Evolutionary conservation across 139 green algal genomes (phyloP).

Genomic region (Raphidocelis subcapitata): DNA sequence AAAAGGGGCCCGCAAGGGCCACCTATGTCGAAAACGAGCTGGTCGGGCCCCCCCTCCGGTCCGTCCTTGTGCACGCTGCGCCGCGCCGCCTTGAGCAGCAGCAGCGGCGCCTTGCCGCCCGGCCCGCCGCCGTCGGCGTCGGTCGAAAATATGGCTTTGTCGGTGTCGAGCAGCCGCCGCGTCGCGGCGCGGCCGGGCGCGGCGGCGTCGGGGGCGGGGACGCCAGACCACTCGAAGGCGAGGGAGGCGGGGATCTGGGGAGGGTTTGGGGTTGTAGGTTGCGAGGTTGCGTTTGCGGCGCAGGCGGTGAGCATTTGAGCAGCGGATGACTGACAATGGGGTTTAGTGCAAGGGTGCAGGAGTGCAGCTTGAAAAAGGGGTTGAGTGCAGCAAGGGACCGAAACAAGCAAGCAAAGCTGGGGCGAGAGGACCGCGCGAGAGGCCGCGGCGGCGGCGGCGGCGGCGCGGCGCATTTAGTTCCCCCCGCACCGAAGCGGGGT

Average conservation of each 20-base stretch:
- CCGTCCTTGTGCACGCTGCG: slow-evolving; percentile 40
- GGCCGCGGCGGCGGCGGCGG: too few species aligned
- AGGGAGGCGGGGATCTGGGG: slow-evolving; percentile 28
- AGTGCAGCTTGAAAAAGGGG: background rate
- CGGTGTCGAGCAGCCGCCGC: background rate
- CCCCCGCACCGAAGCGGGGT: slow-evolving; percentile 39
- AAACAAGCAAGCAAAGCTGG: background rate
- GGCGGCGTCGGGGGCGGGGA: background rate
- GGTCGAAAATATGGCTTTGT: background rate
- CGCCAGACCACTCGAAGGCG: background rate
- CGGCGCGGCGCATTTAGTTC: background rate
- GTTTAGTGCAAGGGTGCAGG: background rate
- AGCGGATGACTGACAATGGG: too few species aligned
- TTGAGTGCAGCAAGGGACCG: background rate
- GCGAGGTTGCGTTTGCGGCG: too few species aligned
- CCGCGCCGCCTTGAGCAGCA: slow-evolving; percentile 24
- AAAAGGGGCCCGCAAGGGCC: background rate
- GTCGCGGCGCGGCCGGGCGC: background rate
- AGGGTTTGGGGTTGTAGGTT: background rate
- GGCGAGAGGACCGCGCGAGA: background rate
- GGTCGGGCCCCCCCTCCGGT: slow-evolving; percentile 6
- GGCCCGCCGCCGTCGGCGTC: background rate
- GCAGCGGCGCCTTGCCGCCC: background rate
- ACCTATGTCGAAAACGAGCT: slow-evolving; percentile 51
- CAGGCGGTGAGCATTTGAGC: too few species aligned